Percentiles rank a stretch among this genome's conserved stretches.
Conservation (phyloP, 1,284 basidiomycete genomes). For the Kwoniella shivajii region DNA sequence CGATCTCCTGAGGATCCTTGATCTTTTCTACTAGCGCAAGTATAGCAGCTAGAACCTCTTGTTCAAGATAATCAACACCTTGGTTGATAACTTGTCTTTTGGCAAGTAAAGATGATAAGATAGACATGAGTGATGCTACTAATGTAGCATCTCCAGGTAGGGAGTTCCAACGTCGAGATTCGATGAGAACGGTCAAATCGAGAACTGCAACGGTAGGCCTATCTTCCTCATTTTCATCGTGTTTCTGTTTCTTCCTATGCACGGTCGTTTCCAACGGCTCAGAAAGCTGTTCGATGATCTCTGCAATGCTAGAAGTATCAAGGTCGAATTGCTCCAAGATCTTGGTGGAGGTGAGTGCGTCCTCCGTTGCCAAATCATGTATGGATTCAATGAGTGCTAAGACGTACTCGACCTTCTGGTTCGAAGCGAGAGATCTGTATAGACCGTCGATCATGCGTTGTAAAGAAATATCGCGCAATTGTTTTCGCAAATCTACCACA, state of each 20-base stretch:
- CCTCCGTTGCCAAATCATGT: slow-evolving; percentile 33
- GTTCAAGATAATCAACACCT: slow-evolving; percentile 78
- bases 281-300: slow-evolving; percentile 28
- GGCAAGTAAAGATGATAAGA: slow-evolving; percentile 68
- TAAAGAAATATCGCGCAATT: slow-evolving; percentile 30
- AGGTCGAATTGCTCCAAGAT: slow-evolving; percentile 33
- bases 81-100: slow-evolving; percentile 51
- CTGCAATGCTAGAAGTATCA: slow-evolving; percentile 26
- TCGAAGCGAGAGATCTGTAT: slow-evolving; percentile 31
- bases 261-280: slow-evolving; percentile 35
- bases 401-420: slow-evolving; percentile 36
- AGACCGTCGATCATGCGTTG: slow-evolving; percentile 39
- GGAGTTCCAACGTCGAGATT: slow-evolving; percentile 66
- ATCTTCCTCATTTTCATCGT: slow-evolving; percentile 30
- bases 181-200: slow-evolving; percentile 69
- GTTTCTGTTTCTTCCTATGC: slow-evolving; percentile 38
- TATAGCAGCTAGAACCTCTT: slow-evolving; percentile 79
- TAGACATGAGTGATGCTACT: slow-evolving; percentile 72
- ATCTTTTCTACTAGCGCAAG: slow-evolving; percentile 70
- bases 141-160: slow-evolving; percentile 72
- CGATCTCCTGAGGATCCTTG: slow-evolving; percentile 46
- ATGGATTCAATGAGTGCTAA: slow-evolving; percentile 36
- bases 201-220: slow-evolving; percentile 43
- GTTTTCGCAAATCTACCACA: background rate
- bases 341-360: slow-evolving; percentile 30